These are phyloP conservation scores for Endocalyx cinctus DNA, from an alignment of 2,329 filamentous ascomycete species.

Conservation along the genomic window DNA sequence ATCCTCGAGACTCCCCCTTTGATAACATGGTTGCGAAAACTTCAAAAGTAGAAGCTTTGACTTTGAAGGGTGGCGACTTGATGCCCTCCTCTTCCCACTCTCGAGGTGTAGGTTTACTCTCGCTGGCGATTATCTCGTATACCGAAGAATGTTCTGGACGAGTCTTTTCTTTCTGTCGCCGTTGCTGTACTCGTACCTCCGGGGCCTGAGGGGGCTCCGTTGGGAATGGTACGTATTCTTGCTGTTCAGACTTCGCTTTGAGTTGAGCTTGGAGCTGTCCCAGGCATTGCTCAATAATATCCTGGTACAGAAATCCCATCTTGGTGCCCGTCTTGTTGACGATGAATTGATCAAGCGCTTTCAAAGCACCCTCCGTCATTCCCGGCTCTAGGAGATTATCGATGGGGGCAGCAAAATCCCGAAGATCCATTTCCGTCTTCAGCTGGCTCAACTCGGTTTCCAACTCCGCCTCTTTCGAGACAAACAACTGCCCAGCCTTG, in stretches of 20 bases:
- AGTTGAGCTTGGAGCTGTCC: constrained; percentile 23
- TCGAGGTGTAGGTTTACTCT: constrained; percentile 3
- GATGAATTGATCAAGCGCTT: constrained; percentile 32
- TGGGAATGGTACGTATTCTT: constrained; percentile 14
- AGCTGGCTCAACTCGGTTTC: constrained; percentile 34
- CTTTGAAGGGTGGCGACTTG: constrained; percentile 23
- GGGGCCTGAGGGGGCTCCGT: constrained; percentile 11
- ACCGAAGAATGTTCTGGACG: constrained; percentile 31
- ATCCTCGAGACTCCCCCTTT: constrained; percentile 23
- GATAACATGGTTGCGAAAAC: constrained; percentile 34
- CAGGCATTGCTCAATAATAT: constrained; percentile 35
- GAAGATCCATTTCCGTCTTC: constrained; percentile 34
- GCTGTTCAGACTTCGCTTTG: constrained; percentile 13
- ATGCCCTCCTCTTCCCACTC: too few relatives aligned
- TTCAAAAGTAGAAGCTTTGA: constrained; percentile 31
- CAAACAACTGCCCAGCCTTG: constrained; percentile 36
- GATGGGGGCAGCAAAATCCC: constrained; percentile 35
- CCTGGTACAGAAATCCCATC: constrained; percentile 39
- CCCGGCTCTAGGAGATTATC: constrained; percentile 37
- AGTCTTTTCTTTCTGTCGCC: constrained; percentile 40
- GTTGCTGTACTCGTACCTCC: constrained; percentile 27
- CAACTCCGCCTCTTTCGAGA: constrained; percentile 27
- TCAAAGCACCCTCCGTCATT: constrained; percentile 31
- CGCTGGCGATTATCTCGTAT: constrained; percentile 22
- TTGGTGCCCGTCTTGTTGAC: constrained; percentile 32